phyloP scores from a whole-genome alignment of 228 moss, liverwort and hornwort genomes.

The Sphagnum fallax region DNA sequence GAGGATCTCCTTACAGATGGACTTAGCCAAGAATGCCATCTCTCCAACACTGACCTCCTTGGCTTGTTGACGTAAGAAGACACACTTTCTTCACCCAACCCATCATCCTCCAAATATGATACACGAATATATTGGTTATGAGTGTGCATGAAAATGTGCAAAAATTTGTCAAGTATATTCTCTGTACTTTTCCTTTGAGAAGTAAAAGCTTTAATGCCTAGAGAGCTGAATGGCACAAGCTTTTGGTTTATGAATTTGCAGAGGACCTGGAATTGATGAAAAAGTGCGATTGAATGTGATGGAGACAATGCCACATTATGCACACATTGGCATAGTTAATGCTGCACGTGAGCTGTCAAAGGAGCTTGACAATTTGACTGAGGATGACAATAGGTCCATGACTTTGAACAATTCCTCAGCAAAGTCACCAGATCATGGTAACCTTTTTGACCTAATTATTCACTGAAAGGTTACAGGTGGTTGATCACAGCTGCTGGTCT shows the following conservation, averaged over 20 bases:
- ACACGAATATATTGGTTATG: no score
- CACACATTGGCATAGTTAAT: slow-evolving; percentile 81
- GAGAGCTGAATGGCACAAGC: neutral
- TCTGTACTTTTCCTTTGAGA: no score
- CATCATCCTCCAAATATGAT: no score
- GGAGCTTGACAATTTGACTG: slow-evolving; percentile 68
- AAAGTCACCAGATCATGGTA: no score
- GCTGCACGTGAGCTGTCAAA: slow-evolving; percentile 88
- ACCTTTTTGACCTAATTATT: no score
- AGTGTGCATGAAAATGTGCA: no score
- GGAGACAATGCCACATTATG: slow-evolving; percentile 57
- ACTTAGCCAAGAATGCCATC: slow-evolving; percentile 26
- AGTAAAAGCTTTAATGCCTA: no score
- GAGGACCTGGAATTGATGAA: slow-evolving; percentile 37
- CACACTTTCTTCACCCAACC: no score
- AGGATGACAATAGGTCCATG: slow-evolving; percentile 39
- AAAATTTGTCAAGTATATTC: no score
- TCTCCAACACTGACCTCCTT: slow-evolving; percentile 54
- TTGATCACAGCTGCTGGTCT: no score
- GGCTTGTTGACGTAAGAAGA: slow-evolving; percentile 66
- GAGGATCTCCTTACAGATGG: slow-evolving; percentile 57
- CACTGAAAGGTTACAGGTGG: no score
- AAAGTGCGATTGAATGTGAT: slow-evolving; percentile 29
- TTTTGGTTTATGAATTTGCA: slow-evolving; percentile 16
- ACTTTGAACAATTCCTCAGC: slow-evolving; percentile 9